Base-by-base conservation (phyloP, 2,329 filamentous ascomycete species). In the Ascochyta clinopodiicola region DNA sequence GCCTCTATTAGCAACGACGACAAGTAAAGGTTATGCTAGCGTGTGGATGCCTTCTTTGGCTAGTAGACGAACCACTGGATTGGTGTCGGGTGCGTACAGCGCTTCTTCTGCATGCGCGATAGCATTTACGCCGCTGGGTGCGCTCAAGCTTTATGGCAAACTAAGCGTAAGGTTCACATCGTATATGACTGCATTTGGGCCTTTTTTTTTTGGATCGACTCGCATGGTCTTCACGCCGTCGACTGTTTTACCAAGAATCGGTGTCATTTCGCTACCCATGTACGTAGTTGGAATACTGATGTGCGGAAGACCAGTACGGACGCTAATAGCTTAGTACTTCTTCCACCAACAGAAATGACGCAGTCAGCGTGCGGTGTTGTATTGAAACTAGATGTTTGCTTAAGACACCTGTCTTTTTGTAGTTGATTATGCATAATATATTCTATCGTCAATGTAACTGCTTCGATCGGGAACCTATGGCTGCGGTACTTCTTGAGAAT, bases 61-160 rank as follows among this genome's bases (percentile, higher is more conserved):
- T 12, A 53, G 15, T 12, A 53, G 10, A 1, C n/a, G 19, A 17
- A 84, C 84, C 52, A 88, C 79, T 1, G 86, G 86, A 71, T 87
- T 88, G 17, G 79, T 80, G 66, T 86, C 86, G 25, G 77, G 79
- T 10, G 86, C 83, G 64, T 88, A 88, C 2, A 88, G 77, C 2
- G 86, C 83, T 72, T 88, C 86, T 4, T 46, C 42, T n/a, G 85
- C 81, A 72, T 88, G 86, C 2, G 86, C 86, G 70, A 88, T 86
- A 0, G 86, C 86, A 67, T 88, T 88, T 43, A 88, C 79, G 40
- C 86, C 86, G 54, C 84, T 87, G 0, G 81, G 85, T 2, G 81
- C 80, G 59, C 80, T 84, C 69, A 86, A 75, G 0, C 68, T 71
- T 2, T 73, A 64, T 0, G 86, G 85, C 22, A 88, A 74, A 1